Evolutionary conservation across 1,284 basidiomycete species (phyloP).

Genomic region (Golubevia sp.): DNA sequence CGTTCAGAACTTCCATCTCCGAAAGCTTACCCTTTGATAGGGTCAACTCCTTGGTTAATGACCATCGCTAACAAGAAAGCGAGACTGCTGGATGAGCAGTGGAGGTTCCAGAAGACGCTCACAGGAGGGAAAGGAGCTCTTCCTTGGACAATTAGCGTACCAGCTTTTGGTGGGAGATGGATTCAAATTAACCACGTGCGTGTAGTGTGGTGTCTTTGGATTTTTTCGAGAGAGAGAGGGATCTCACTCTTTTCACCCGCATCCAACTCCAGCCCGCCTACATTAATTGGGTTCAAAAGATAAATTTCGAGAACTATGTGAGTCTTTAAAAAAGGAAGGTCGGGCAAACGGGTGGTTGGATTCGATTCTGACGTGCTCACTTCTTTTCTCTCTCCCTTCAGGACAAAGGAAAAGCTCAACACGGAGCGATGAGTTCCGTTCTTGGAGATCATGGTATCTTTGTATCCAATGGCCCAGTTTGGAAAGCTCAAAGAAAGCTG

Average conservation of each 20-base stretch:
- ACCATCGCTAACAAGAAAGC: too few relatives aligned
- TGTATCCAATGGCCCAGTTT: conserved; percentile 10
- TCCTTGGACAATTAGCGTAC: not conserved
- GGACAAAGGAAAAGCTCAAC: not conserved
- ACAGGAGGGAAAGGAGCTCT: not conserved
- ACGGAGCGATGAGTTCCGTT: conserved; percentile 7
- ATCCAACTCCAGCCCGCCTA: conserved; percentile 12
- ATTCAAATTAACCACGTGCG: too few relatives aligned
- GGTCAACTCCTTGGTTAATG: too few relatives aligned
- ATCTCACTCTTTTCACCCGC: conserved; percentile 31
- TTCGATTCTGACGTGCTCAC: not conserved
- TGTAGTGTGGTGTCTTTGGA: too few relatives aligned
- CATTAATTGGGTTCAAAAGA: conserved; percentile 19
- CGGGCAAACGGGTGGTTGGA: not conserved
- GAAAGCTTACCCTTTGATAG: too few relatives aligned
- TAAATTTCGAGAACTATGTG: conserved; percentile 13
- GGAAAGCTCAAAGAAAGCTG: conserved; percentile 16
- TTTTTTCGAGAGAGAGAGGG: too few relatives aligned
- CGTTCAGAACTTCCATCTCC: too few relatives aligned
- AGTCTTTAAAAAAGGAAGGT: conserved; percentile 6
- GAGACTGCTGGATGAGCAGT: not conserved
- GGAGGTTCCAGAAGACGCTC: not conserved
- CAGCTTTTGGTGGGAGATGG: conserved; percentile 9
- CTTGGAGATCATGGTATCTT: conserved; percentile 18
- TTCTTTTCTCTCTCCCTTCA: too few relatives aligned